phyloP scores from a whole-genome alignment of 257 asterid genomes.

The Penstemon eatonii region DNA sequence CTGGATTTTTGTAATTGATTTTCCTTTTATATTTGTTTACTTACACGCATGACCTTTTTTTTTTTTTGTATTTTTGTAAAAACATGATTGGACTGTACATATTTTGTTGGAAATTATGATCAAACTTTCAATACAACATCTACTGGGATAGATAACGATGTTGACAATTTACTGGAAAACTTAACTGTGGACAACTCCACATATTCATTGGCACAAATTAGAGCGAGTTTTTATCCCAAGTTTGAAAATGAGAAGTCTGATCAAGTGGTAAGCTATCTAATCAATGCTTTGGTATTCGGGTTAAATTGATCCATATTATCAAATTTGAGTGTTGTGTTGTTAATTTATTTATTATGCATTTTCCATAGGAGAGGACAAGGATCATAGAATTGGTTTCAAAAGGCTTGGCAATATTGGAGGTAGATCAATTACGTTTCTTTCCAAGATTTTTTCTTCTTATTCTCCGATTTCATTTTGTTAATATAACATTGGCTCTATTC shows the following conservation, averaged over 20 bases:
- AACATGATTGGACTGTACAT: too few species aligned
- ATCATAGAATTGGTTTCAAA: constrained; percentile 89
- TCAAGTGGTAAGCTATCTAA: constrained; percentile 63
- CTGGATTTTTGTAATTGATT: too few species aligned
- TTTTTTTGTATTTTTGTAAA: too few species aligned
- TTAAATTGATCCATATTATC: background rate
- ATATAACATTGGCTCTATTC: too few species aligned
- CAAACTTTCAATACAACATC: too few species aligned
- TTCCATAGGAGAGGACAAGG: constrained; percentile 69
- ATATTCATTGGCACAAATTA: constrained; percentile 64
- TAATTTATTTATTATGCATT: constrained; percentile 16
- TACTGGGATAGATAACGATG: too few species aligned
- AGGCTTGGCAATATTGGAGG: constrained; percentile 94
- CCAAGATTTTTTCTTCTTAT: too few species aligned
- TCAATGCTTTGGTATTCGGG: constrained; percentile 2
- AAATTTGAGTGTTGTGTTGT: background rate
- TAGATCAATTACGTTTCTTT: constrained; percentile 27
- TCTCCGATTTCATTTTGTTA: too few species aligned
- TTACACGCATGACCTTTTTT: too few species aligned
- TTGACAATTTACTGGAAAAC: constrained; percentile 56
- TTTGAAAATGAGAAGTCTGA: constrained; percentile 98
- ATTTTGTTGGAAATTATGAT: too few species aligned
- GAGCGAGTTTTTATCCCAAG: constrained; percentile 97
- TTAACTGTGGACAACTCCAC: constrained; percentile 77
- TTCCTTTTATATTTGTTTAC: too few species aligned